Evolutionary conservation across 352 stramenopile genomes (phyloP).

Genomic region (Globisporangium cederbergense): DNA sequence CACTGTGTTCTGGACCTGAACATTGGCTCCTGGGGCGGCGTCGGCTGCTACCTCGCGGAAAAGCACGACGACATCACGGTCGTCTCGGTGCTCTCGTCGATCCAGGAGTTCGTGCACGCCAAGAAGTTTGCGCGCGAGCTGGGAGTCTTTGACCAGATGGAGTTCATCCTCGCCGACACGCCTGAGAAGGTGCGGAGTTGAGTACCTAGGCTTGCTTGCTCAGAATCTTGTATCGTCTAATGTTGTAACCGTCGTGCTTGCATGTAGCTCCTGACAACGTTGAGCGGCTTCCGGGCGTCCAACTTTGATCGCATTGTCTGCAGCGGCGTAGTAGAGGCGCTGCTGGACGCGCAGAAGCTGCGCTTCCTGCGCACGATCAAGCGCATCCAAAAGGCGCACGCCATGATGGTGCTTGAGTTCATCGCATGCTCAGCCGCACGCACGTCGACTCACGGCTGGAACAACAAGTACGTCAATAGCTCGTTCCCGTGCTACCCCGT

Average conservation of each 20-base stretch:
- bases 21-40: slow-evolving; percentile 75
- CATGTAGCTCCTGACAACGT: slow-evolving; percentile 41
- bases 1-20: slow-evolving; percentile 80
- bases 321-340: slow-evolving; percentile 52
- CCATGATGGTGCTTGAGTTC: slow-evolving; percentile 65
- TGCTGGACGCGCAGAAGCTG: slow-evolving; percentile 35
- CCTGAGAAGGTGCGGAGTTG: slow-evolving; percentile 38
- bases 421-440: slow-evolving; percentile 57
- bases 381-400: slow-evolving; percentile 49
- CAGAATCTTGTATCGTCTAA: too few relatives aligned
- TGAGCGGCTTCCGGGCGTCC: slow-evolving; percentile 50
- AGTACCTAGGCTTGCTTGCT: background rate
- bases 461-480: slow-evolving; percentile 83
- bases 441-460: slow-evolving; percentile 73
- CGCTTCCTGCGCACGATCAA: slow-evolving; percentile 66
- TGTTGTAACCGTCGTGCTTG: background rate
- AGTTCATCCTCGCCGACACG: slow-evolving; percentile 67
- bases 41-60: slow-evolving; percentile 72
- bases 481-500: slow-evolving; percentile 55
- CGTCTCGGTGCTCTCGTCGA: slow-evolving; percentile 54
- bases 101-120: slow-evolving; percentile 54
- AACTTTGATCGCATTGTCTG: slow-evolving; percentile 70
- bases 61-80: slow-evolving; percentile 40
- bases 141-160: slow-evolving; percentile 55
- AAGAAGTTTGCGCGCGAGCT: slow-evolving; percentile 58